These are phyloP conservation scores for Aleurites moluccanus DNA, from an alignment of 441 rosid species.

Conservation along the genomic window DNA sequence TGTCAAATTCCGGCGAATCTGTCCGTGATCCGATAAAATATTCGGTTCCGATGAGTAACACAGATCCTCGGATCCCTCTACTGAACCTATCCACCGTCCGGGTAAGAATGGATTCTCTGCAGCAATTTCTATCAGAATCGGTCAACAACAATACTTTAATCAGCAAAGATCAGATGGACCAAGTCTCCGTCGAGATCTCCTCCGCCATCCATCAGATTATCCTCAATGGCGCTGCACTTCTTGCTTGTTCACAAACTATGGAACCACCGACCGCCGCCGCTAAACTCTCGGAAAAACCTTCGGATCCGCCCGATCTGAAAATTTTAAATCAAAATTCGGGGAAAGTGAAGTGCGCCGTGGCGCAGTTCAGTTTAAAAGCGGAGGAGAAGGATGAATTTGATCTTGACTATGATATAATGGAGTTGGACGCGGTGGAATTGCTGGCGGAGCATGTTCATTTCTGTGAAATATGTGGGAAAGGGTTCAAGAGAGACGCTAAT, in stretches of 20 bases:
- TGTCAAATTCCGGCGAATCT: slow-evolving; percentile 29
- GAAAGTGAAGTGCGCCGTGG: neutral
- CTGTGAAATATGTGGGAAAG: slow-evolving; percentile 71
- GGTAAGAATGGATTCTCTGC: slow-evolving; percentile 57
- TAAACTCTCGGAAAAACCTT: neutral
- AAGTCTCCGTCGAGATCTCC: slow-evolving; percentile 57
- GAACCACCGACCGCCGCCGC: neutral
- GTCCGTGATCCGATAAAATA: slow-evolving; percentile 8
- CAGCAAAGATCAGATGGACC: slow-evolving; percentile 44
- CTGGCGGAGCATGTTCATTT: slow-evolving; percentile 63
- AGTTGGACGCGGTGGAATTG: slow-evolving; percentile 62
- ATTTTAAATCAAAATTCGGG: neutral
- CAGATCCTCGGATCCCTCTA: slow-evolving; percentile 39
- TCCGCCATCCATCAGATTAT: slow-evolving; percentile 60
- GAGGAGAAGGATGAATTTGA: slow-evolving; percentile 24
- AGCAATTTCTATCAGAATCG: slow-evolving; percentile 48
- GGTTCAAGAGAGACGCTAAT: slow-evolving; percentile 76
- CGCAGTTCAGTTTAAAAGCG: neutral
- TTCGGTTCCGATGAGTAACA: slow-evolving; percentile 9
- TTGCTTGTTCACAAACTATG: slow-evolving; percentile 31
- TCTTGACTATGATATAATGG: slow-evolving; percentile 40
- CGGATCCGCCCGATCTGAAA: slow-evolving; percentile 19
- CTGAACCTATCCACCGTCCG: slow-evolving; percentile 44
- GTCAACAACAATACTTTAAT: slow-evolving; percentile 45
- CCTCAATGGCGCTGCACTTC: slow-evolving; percentile 61